Conservation (phyloP, 306 rosid species). For the Lathyrus oleraceus region DNA sequence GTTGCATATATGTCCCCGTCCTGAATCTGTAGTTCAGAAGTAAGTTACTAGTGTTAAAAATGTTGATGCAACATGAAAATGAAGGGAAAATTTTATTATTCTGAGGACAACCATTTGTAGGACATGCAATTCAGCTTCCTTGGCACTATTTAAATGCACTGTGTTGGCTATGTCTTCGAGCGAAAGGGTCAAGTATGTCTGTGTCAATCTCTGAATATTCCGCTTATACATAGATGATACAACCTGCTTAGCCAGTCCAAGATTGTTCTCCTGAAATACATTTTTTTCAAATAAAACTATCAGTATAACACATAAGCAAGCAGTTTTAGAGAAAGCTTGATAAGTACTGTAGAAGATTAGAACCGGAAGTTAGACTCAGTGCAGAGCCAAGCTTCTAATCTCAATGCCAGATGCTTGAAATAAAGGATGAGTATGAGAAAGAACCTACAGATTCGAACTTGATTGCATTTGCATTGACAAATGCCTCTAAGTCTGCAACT, state of each 20-base stretch:
- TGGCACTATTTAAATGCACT: slow-evolving; percentile 67
- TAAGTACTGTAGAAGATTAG: not conserved
- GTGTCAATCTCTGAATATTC: slow-evolving; percentile 86
- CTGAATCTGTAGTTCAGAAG: slow-evolving; percentile 58
- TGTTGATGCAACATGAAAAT: slow-evolving; percentile 13
- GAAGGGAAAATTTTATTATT: not conserved
- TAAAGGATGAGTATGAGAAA: slow-evolving; percentile 17
- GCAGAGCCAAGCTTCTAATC: slow-evolving; percentile 9
- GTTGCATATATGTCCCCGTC: slow-evolving; percentile 82
- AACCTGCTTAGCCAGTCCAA: slow-evolving; percentile 80
- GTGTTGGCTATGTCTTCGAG: slow-evolving; percentile 84
- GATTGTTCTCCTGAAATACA: slow-evolving; percentile 71
- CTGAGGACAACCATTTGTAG: slow-evolving; percentile 72
- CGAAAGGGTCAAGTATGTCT: slow-evolving; percentile 86
- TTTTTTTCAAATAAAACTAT: not conserved
- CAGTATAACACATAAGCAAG: not conserved
- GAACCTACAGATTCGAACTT: slow-evolving; percentile 38
- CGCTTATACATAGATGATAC: slow-evolving; percentile 72
- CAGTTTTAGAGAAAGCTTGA: not conserved
- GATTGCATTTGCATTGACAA: slow-evolving; percentile 35
- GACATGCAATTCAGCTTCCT: slow-evolving; percentile 93
- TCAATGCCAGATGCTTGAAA: slow-evolving; percentile 7
- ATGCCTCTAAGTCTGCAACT: slow-evolving; percentile 36
- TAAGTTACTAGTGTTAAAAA: not conserved
- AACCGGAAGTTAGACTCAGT: not conserved